Conservation (phyloP, 371 early-diverging fungal species). For the Mucor ambiguus region DNA sequence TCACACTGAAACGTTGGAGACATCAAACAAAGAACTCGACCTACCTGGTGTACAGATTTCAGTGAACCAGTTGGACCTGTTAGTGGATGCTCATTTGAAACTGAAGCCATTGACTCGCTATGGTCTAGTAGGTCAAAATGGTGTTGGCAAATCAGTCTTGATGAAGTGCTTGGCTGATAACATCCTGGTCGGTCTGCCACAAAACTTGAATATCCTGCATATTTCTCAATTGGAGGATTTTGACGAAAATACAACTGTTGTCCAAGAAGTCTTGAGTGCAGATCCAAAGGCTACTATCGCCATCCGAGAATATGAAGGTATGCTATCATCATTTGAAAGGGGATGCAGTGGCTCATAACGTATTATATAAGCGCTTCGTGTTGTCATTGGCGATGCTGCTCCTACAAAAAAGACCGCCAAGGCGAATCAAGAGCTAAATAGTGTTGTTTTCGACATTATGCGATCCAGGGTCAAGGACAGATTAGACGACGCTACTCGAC, state of each 20-base stretch:
- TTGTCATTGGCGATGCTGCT: conserved; percentile 35
- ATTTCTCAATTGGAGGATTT: conserved; percentile 74
- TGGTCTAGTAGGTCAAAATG: conserved; percentile 87
- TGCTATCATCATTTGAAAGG: background rate
- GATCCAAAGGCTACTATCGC: conserved; percentile 58
- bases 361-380: conserved; percentile 34
- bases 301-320: conserved; percentile 41
- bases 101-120: conserved; percentile 68
- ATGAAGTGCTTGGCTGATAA: conserved; percentile 74
- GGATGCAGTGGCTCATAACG: background rate
- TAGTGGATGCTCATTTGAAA: conserved; percentile 67
- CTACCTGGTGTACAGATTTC: conserved; percentile 75
- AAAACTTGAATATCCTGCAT: conserved; percentile 75
- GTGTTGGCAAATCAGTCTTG: conserved; percentile 90
- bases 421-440: conserved; percentile 26
- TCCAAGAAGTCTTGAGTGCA: conserved; percentile 73
- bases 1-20: conserved; percentile 79
- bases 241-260: conserved; percentile 51
- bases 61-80: conserved; percentile 60
- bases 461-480: conserved; percentile 38
- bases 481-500: conserved; percentile 56
- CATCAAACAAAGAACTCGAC: conserved; percentile 61
- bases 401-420: background rate
- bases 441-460: conserved; percentile 36
- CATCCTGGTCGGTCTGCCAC: conserved; percentile 79